These are phyloP conservation scores for Termitomyces heimii DNA, from an alignment of 768 basidiomycete genomes.

Conservation along the genomic window DNA sequence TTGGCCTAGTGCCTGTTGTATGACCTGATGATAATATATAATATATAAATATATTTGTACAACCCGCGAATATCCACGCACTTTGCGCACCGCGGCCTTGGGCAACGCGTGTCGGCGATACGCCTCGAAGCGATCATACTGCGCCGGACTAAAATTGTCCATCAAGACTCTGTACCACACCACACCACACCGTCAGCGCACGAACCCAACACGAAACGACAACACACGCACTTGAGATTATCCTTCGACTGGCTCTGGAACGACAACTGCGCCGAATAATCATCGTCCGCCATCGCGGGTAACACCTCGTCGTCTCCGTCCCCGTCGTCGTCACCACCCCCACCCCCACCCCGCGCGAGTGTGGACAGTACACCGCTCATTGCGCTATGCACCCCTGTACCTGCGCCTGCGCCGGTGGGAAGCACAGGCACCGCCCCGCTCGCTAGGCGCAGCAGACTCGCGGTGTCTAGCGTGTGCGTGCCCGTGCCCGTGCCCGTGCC, in stretches of 20 bases:
- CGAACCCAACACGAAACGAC: not conserved
- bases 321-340: conserved; percentile 57
- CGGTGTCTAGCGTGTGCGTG: conserved; percentile 13
- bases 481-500: not conserved
- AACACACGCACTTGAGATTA: conserved; percentile 60
- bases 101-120: conserved; percentile 80
- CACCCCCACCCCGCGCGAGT: conserved; percentile 38
- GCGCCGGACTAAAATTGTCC: conserved; percentile 79
- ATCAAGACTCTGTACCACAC: conserved; percentile 65
- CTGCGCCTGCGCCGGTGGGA: conserved; percentile 7
- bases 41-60: too few relatives aligned
- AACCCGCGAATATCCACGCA: too few relatives aligned
- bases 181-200: not conserved
- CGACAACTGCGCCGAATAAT: conserved; percentile 76
- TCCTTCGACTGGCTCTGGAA: conserved; percentile 88
- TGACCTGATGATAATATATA: conserved; percentile 42
- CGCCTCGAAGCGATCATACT: conserved; percentile 87
- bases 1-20: conserved; percentile 75
- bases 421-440: conserved; percentile 9
- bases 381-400: conserved; percentile 11
- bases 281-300: conserved; percentile 85
- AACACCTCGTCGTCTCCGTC: conserved; percentile 76
- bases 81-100: conserved; percentile 80
- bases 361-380: conserved; percentile 5
- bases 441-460: conserved; percentile 16